Base-by-base conservation (phyloP, 192 early-diverging fungal species). In the Spinellus fusiger region DNA sequence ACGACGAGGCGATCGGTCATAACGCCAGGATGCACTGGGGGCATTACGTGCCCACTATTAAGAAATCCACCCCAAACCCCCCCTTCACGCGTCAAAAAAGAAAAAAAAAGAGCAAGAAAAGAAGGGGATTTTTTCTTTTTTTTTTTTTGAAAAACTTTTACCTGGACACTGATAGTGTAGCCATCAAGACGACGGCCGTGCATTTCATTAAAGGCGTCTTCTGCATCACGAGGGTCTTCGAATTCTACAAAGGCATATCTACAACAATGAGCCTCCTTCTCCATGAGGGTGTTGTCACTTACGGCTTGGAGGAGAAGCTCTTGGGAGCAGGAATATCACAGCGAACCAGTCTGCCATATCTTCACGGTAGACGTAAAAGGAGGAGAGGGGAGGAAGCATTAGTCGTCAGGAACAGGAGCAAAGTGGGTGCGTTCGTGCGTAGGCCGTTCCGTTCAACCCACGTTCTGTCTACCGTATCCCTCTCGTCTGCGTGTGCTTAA, bases 211-310 rank as follows among this genome's bases (percentile, higher is more conserved):
- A 84, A 93, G n/a, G 95, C 94, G 69, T 96, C 94, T 20, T 85
- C 89, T 23, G 92, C 91, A 69, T 98, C 95, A 49, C 89, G 79
- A 61, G 80, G 73, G 69, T 96, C 90, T 65, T 94, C 92, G 73
- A 88, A 96, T 80, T 98, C 95, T 44, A 96, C 87, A 84, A 96
- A 98, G 13, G 95, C 94, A 80, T 89, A 96, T 46, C 90, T 93
- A 61, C 37, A 29, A 34, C 31, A 13, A 48, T 46, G 35, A 26
- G 15, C 20, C 4, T 6, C 16, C 27, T 27, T 66, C n/a, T 4
- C n/a, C 27, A 38, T 60, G 23, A 23, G 32, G 51, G 48, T 32
- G 22, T 8, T 40, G 7, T 16, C 27, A 28, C 83, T 84, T 86
- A 91, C 87, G 84, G 80, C 66, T 85, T 87, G 34, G 77, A 69